Conservation (phyloP, 768 basidiomycete genomes). For the Dendrothele bispora region DNA sequence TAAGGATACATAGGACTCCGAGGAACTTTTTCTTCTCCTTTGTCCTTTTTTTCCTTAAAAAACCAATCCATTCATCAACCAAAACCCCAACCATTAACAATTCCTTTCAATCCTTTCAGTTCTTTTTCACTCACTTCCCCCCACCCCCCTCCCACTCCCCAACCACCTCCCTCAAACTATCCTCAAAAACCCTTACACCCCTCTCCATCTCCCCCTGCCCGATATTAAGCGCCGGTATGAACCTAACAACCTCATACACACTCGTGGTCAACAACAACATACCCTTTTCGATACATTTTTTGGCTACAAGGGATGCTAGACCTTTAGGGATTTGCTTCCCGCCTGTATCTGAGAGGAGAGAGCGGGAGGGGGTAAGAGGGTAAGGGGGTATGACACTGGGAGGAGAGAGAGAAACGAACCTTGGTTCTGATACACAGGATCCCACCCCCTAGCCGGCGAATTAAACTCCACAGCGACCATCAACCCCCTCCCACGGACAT, state of each 20-base stretch:
- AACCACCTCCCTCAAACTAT: constrained; percentile 75
- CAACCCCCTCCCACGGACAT: constrained; percentile 85
- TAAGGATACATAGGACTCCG: too few relatives aligned
- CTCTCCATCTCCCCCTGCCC: constrained; percentile 70
- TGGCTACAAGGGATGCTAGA: constrained; percentile 69
- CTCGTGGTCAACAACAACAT: constrained; percentile 88
- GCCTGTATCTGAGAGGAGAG: too few relatives aligned
- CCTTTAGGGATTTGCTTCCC: constrained; percentile 13
- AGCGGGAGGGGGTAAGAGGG: constrained; percentile 35
- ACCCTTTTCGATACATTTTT: constrained; percentile 83
- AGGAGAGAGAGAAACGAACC: constrained; percentile 61
- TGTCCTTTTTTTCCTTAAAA: too few relatives aligned
- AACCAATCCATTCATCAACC: too few relatives aligned
- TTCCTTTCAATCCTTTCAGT: too few relatives aligned
- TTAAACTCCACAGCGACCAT: constrained; percentile 90
- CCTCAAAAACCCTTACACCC: constrained; percentile 62
- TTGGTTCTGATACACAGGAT: too few relatives aligned
- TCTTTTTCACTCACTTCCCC: too few relatives aligned
- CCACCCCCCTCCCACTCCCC: too few relatives aligned
- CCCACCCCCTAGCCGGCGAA: too few relatives aligned
- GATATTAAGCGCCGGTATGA: constrained; percentile 92
- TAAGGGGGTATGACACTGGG: constrained; percentile 48
- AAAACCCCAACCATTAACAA: too few relatives aligned
- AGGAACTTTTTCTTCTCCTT: too few relatives aligned
- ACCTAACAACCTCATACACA: constrained; percentile 83